A percentile compares a stretch with the other conserved stretches of the same genome.
phyloP scores from a whole-genome alignment of 179 eudicot genomes.

The Spergularia azorica region DNA sequence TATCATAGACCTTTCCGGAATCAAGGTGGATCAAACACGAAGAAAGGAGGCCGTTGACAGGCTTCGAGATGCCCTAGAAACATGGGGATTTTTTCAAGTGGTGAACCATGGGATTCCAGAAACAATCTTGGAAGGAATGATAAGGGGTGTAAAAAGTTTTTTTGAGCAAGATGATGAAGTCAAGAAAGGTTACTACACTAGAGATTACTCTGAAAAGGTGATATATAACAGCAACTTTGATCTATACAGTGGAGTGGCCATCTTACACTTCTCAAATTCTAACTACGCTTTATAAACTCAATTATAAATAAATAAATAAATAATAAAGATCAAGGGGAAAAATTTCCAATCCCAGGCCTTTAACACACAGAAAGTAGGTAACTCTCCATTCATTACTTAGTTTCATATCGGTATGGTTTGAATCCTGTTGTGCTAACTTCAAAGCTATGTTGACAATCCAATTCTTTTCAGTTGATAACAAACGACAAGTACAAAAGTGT shows the following conservation, averaged over 20 bases:
- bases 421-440: no score
- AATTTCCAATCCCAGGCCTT: no score
- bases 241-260: slow-evolving; percentile 22
- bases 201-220: slow-evolving; percentile 29
- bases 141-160: slow-evolving; percentile 41
- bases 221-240: slow-evolving; percentile 29
- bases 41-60: slow-evolving; percentile 18
- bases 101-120: slow-evolving; percentile 48
- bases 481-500: slow-evolving; percentile 55
- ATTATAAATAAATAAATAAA: no score
- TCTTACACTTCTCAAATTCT: no score
- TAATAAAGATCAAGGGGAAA: no score
- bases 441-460: no score
- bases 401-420: no score
- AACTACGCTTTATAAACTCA: no score
- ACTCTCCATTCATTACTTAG: no score
- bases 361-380: no score
- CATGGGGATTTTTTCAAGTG: slow-evolving; percentile 54
- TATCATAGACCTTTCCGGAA: slow-evolving; percentile 30
- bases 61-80: slow-evolving; percentile 31
- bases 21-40: slow-evolving; percentile 6
- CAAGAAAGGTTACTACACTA: slow-evolving; percentile 38
- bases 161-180: slow-evolving; percentile 44
- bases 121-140: slow-evolving; percentile 40
- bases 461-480: slow-evolving; percentile 41